Conservation (phyloP, 208 protist species). For the Acanthamoeba healyi region DNA sequence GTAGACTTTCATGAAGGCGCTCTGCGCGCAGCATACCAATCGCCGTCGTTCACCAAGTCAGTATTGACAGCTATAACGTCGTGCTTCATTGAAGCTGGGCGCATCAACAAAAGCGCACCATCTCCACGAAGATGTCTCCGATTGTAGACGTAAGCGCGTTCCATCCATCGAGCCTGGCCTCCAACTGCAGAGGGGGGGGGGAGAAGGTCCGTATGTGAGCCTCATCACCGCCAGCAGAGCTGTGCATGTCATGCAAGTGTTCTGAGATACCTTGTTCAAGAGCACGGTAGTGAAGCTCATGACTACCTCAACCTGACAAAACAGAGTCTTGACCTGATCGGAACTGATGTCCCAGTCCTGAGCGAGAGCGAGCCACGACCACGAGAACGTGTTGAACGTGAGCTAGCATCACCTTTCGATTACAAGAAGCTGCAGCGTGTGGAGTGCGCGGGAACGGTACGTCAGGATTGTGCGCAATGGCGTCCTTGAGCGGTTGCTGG, state of each 20-base stretch:
- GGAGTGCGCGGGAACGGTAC: neutral
- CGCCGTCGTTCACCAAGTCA: neutral
- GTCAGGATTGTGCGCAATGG: neutral
- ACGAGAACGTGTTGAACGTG: too few relatives aligned
- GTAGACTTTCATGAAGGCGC: constrained; percentile 1
- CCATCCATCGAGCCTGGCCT: constrained; percentile 53
- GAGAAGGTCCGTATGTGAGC: too few relatives aligned
- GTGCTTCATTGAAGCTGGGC: neutral
- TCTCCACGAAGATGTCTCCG: constrained; percentile 68
- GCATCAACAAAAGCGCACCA: neutral
- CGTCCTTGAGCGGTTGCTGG: constrained; percentile 48
- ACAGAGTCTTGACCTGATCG: neutral
- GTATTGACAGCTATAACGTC: too few relatives aligned
- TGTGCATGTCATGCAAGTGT: too few relatives aligned
- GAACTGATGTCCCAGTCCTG: neutral
- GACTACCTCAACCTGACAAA: constrained; percentile 29
- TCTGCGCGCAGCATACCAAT: neutral
- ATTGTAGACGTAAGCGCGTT: constrained; percentile 1
- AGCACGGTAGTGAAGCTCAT: constrained; percentile 32
- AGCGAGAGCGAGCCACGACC: neutral
- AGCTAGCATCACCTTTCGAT: too few relatives aligned
- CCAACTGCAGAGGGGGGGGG: constrained; percentile 19
- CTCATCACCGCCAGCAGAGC: too few relatives aligned
- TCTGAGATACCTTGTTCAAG: neutral
- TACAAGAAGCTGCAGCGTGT: neutral